Evolutionary conservation across 768 basidiomycete genomes (phyloP), one percentile per base, ranked within the genome.

Genomic region (Lenzites betulinus): DNA sequence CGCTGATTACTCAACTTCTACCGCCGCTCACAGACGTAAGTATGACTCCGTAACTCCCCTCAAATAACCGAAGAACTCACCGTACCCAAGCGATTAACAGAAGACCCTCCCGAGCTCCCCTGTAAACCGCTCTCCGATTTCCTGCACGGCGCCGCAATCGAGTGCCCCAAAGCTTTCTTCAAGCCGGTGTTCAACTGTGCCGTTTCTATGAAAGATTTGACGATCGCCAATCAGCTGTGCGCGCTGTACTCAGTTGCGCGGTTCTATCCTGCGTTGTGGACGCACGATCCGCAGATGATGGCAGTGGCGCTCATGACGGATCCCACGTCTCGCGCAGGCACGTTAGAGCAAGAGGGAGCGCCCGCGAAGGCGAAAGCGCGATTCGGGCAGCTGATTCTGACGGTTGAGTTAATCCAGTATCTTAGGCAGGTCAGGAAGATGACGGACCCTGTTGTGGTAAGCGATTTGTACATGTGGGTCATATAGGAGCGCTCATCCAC

Each of bases 141-240:
- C 42, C 74, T 91, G 2, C 75, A 80, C 33, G 72, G 72, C 16
- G 64, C 87, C 20, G 83, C 87, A 1, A 74, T 78, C 46, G 63
- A 71, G 16, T 79, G 82, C 58, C 89, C 89, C 0, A 84, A 81
- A 51, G 60, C 85, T 0, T 90, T 92, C 72, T 91, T 83, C 76
- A 89, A 86, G 68, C 86, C 88, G 0, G 72, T 92, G 8, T 89
- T 92, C 66, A 73, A 79, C 0, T 89, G 88, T 61, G 87, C 90
- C 0, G 83, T 83, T 2, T 84, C 88, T 0, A 77, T 78, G 43
- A 88, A 87, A 64, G 85, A 85, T 55, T 67, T 81, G n/a, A 77
- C 81, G 12, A 77, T 89, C 11, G 76, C 83, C 12, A 83, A 81
- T 54, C 82, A 89, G 60, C 78, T 90, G 0, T 79, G 82, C 46